phyloP scores from a whole-genome alignment of 2,329 filamentous ascomycete species.

The Stemphylium lycopersici region DNA sequence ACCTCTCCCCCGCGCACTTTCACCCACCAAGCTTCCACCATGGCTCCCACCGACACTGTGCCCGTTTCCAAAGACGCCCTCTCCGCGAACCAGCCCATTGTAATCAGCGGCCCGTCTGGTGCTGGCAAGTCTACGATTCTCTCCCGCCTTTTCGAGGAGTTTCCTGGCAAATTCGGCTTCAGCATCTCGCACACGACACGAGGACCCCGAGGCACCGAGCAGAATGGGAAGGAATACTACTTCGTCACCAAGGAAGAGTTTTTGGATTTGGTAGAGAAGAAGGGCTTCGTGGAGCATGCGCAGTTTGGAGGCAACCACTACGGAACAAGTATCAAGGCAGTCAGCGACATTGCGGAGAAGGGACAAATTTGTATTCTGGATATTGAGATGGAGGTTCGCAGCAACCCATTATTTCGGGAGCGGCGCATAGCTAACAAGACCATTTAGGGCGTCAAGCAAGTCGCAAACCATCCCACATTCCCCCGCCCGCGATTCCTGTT shows the following conservation, averaged over 20 bases:
- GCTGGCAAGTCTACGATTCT: conserved; percentile 83
- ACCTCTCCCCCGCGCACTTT: conserved; percentile 6
- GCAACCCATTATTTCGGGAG: neutral
- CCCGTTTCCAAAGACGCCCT: conserved; percentile 27
- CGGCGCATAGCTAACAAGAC: neutral
- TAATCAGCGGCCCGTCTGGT: conserved; percentile 81
- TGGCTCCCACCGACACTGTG: conserved; percentile 31
- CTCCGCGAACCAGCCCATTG: conserved; percentile 59
- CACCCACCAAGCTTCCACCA: conserved; percentile 22
- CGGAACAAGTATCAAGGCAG: conserved; percentile 80
- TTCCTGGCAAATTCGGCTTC: conserved; percentile 70
- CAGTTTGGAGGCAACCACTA: conserved; percentile 86
- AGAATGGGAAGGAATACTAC: conserved; percentile 79
- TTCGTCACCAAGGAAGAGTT: conserved; percentile 64
- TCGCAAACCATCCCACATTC: conserved; percentile 72
- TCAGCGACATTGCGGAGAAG: conserved; percentile 74
- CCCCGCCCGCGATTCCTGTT: conserved; percentile 79
- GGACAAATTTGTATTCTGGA: conserved; percentile 82
- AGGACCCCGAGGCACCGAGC: conserved; percentile 73
- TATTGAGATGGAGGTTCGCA: conserved; percentile 88
- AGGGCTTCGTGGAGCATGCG: conserved; percentile 85
- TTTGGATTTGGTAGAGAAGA: conserved; percentile 58
- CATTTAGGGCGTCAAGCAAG: conserved; percentile 82
- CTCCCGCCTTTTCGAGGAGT: conserved; percentile 70
- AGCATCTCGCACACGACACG: conserved; percentile 77